phyloP scores from a whole-genome alignment of 73 alveolate genomes.

The Tetrahymena thermophila region DNA sequence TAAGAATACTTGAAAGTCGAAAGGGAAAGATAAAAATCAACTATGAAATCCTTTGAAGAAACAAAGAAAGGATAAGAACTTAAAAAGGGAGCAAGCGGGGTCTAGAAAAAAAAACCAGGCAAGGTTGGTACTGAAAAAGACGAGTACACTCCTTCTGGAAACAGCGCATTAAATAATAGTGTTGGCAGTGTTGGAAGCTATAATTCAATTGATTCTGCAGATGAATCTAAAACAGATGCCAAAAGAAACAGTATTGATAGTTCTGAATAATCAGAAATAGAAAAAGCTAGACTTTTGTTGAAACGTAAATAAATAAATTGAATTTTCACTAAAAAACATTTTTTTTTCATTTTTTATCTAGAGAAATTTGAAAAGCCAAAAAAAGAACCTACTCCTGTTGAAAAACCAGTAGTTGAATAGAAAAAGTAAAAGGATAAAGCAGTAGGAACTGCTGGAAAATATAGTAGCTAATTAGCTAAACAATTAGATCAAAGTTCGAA shows the following conservation, averaged over 20 bases:
- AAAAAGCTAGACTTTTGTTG: background rate
- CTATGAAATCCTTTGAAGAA: background rate
- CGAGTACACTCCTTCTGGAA: conserved; percentile 14
- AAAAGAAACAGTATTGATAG: background rate
- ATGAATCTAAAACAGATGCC: background rate
- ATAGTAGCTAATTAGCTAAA: background rate
- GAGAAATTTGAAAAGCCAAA: background rate
- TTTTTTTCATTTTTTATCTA: background rate
- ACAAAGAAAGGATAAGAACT: background rate
- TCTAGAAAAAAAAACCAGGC: conserved; percentile 23
- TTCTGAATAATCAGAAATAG: background rate
- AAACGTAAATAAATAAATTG: background rate
- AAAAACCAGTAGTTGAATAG: background rate
- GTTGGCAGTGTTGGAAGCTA: conserved; percentile 15
- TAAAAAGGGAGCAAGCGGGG: background rate
- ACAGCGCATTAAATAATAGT: background rate
- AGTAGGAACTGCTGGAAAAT: background rate
- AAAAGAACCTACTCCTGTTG: background rate
- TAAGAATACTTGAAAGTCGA: conserved; percentile 16
- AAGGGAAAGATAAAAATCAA: conserved; percentile 8
- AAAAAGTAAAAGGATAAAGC: background rate
- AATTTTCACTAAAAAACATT: background rate
- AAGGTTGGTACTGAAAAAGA: conserved; percentile 48
- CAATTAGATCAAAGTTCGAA: background rate
- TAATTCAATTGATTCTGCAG: background rate